These are phyloP conservation scores for Peronospora farinosa DNA, from an alignment of 352 stramenopile species.

Conservation along the genomic window DNA sequence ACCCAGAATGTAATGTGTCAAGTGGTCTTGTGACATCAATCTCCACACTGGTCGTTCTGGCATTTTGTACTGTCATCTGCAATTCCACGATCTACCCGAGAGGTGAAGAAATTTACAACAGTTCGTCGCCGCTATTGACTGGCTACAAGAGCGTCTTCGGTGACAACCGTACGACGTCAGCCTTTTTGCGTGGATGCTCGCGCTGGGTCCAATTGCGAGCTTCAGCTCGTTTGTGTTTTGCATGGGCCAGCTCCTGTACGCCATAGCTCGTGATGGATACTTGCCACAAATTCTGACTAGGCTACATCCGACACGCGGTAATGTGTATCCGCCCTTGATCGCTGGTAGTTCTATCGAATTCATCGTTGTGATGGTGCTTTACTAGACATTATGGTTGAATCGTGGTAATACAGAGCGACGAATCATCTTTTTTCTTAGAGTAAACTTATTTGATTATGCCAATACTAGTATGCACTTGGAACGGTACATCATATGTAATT, in stretches of 20 bases:
- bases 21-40: conserved; percentile 55
- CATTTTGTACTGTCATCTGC: conserved; percentile 48
- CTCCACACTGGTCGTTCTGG: conserved; percentile 34
- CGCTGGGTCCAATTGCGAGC: conserved; percentile 52
- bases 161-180: conserved; percentile 57
- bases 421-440: not conserved
- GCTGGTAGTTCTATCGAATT: conserved; percentile 40
- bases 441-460: too few relatives aligned
- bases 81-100: conserved; percentile 62
- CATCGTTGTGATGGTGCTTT: conserved; percentile 37
- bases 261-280: conserved; percentile 60
- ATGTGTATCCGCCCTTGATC: conserved; percentile 51
- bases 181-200: conserved; percentile 64
- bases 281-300: conserved; percentile 45
- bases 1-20: conserved; percentile 56
- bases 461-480: too few relatives aligned
- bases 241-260: conserved; percentile 60
- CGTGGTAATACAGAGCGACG: not conserved
- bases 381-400: conserved; percentile 41
- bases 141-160: conserved; percentile 66
- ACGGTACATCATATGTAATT: too few relatives aligned
- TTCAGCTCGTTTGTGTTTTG: conserved; percentile 81
- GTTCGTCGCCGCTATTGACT: conserved; percentile 42
- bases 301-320: conserved; percentile 38
- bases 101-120: conserved; percentile 35